phyloP scores from a whole-genome alignment of 2,329 filamentous ascomycete species.

The Paramyrothecium sp. region DNA sequence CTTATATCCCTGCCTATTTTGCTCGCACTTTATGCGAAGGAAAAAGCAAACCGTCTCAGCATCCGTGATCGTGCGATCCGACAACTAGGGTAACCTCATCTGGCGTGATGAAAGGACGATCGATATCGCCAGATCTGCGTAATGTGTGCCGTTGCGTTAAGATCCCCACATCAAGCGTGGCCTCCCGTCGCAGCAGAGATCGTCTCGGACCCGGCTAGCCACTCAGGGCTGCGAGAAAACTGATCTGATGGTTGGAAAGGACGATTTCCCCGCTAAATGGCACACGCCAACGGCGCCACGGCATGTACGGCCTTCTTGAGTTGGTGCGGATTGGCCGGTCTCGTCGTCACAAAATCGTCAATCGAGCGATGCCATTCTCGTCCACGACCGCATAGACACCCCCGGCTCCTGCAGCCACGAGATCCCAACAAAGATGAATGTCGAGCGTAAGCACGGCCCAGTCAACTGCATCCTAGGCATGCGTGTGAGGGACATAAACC shows the following conservation, averaged over 20 bases:
- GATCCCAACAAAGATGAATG: background rate
- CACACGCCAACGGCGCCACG: background rate
- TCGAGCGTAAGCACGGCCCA: background rate
- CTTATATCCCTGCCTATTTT: too few relatives aligned
- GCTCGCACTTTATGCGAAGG: too few relatives aligned
- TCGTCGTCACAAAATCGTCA: background rate
- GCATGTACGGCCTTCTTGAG: background rate
- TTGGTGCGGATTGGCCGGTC: background rate
- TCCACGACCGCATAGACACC: background rate
- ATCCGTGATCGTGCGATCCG: too few relatives aligned
- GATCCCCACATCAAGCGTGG: too few relatives aligned
- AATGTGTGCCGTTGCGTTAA: too few relatives aligned
- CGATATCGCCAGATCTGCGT: too few relatives aligned
- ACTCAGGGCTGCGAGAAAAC: background rate
- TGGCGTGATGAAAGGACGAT: too few relatives aligned
- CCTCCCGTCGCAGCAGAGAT: too few relatives aligned
- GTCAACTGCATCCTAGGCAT: background rate
- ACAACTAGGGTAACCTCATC: too few relatives aligned
- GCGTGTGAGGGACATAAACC: background rate
- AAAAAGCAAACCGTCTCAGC: too few relatives aligned
- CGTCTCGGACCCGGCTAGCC: background rate
- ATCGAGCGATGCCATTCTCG: conserved; percentile 3
- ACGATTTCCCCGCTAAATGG: background rate
- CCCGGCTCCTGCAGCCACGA: background rate
- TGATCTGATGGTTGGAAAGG: background rate